Conservation (phyloP, 2,329 filamentous ascomycete genomes). For the Teratosphaeriaceae sp. region DNA sequence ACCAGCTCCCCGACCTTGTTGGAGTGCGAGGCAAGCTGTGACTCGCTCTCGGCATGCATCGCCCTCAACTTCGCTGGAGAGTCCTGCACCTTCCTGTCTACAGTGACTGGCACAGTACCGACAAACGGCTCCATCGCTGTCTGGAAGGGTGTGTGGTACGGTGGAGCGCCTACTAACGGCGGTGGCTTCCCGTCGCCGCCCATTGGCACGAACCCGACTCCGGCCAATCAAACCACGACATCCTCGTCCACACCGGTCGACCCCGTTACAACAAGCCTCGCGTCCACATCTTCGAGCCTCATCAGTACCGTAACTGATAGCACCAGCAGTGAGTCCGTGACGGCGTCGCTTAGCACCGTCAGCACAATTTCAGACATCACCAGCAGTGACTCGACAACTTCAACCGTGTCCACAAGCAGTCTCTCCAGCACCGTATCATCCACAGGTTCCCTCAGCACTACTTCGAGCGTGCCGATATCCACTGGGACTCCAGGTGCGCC, state of each 20-base stretch:
- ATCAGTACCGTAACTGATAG: not conserved
- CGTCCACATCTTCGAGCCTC: not conserved
- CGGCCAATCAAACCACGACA: not conserved
- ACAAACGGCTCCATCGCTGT: constrained; percentile 5
- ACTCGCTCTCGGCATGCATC: constrained; percentile 3
- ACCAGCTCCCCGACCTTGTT: not conserved
- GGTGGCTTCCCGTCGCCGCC: not conserved
- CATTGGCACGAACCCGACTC: not conserved
- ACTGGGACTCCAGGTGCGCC: not conserved
- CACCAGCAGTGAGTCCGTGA: not conserved
- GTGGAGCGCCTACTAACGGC: constrained; percentile 5
- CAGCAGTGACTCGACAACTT: too few species aligned
- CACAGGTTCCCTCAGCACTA: not conserved
- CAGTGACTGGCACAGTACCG: constrained; percentile 3
- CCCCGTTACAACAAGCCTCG: not conserved
- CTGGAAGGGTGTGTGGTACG: constrained; percentile 8
- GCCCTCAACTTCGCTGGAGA: constrained; percentile 6
- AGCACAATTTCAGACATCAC: too few species aligned
- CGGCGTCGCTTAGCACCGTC: not conserved
- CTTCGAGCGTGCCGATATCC: not conserved
- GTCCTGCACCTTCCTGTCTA: constrained; percentile 1
- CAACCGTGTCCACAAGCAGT: not conserved
- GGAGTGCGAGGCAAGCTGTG: constrained; percentile 6
- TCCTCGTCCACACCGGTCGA: not conserved
- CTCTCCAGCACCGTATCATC: not conserved